These are phyloP conservation scores for Ophiosphaerella herpotricha DNA, from an alignment of 2,329 filamentous ascomycete species.

Conservation along the genomic window DNA sequence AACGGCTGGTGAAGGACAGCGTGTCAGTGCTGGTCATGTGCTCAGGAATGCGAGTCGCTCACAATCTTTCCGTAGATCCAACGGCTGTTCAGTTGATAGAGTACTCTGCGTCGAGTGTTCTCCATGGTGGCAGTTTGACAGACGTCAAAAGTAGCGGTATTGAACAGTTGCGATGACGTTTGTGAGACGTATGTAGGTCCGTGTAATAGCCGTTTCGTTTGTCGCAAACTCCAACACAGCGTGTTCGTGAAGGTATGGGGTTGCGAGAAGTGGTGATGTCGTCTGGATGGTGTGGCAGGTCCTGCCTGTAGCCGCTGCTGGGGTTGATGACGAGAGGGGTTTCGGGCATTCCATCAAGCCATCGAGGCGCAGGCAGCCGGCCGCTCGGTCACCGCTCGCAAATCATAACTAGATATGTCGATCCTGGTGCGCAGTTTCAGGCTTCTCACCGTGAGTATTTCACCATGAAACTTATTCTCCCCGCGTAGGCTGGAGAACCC, in stretches of 20 bases:
- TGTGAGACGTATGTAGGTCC: slow-evolving; percentile 26
- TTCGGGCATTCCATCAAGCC: slow-evolving; percentile 2
- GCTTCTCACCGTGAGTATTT: slow-evolving; percentile 1
- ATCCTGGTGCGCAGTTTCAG: slow-evolving; percentile 14
- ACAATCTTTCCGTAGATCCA: slow-evolving; percentile 76
- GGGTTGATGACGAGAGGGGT: slow-evolving; percentile 14
- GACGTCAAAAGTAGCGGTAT: slow-evolving; percentile 18
- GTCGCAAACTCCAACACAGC: slow-evolving; percentile 4
- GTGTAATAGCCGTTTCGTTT: slow-evolving; percentile 19
- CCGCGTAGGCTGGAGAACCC: background rate
- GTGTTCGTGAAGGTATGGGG: slow-evolving; percentile 6
- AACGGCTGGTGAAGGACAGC: slow-evolving; percentile 67
- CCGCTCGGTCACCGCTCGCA: slow-evolving; percentile 11
- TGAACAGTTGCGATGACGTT: slow-evolving; percentile 36
- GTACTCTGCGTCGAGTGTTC: slow-evolving; percentile 60
- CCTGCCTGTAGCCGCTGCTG: slow-evolving; percentile 15
- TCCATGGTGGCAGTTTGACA: slow-evolving; percentile 40
- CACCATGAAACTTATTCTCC: background rate
- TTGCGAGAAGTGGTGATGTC: slow-evolving; percentile 8
- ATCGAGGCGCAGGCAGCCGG: slow-evolving; percentile 20
- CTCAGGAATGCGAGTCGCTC: slow-evolving; percentile 41
- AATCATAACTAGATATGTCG: slow-evolving; percentile 16
- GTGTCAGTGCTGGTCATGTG: slow-evolving; percentile 9
- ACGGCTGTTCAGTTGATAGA: slow-evolving; percentile 70
- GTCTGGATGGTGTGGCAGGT: slow-evolving; percentile 15